phyloP scores from a whole-genome alignment of 768 basidiomycete species.

The Pleurotus salmoneostramineus region DNA sequence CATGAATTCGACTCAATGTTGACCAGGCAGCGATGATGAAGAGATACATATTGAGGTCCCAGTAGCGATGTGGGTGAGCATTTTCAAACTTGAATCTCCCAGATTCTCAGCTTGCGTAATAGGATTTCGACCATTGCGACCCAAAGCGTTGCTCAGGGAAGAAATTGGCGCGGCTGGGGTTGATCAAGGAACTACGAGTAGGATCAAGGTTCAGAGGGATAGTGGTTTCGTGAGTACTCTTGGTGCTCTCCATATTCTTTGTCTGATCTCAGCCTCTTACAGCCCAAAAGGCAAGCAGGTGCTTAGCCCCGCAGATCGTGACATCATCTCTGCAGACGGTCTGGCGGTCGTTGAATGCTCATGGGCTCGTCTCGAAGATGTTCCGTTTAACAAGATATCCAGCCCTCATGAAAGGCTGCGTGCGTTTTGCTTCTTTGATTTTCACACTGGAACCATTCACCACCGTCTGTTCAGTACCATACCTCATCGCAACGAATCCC shows the following conservation, averaged over 20 bases:
- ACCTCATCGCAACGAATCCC: constrained; percentile 92
- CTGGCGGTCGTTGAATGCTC: constrained; percentile 98
- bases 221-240: constrained; percentile 79
- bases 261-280: neutral
- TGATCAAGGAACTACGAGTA: constrained; percentile 80
- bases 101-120: neutral
- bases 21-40: constrained; percentile 22
- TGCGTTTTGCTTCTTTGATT: constrained; percentile 36
- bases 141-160: constrained; percentile 81
- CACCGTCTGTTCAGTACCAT: constrained; percentile 64
- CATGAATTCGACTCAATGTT: constrained; percentile 24
- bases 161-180: constrained; percentile 79
- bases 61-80: constrained; percentile 94
- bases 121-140: constrained; percentile 99
- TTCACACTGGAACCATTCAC: neutral
- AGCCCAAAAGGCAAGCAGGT: constrained; percentile 83
- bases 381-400: constrained; percentile 91
- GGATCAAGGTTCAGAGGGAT: constrained; percentile 88
- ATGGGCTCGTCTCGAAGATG: constrained; percentile 93
- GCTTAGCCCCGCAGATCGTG: constrained; percentile 82
- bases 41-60: constrained; percentile 52
- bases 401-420: constrained; percentile 89
- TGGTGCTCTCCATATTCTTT: neutral
- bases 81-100: neutral
- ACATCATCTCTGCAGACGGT: constrained; percentile 67